These are phyloP conservation scores for Spinellus fusiger DNA, from an alignment of 192 early-diverging fungal species.

Conservation along the genomic window DNA sequence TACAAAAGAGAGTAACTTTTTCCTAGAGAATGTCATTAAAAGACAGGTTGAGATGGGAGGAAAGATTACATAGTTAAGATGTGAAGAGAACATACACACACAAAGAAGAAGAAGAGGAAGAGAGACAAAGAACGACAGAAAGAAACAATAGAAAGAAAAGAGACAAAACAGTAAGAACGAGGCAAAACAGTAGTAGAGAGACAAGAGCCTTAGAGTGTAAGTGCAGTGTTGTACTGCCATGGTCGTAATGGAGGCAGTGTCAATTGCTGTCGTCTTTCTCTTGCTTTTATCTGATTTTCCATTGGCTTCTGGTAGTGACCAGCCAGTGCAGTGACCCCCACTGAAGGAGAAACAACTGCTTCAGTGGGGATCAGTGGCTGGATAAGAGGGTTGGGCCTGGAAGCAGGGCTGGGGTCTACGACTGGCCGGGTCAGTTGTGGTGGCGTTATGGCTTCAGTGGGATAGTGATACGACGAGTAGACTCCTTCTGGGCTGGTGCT, in stretches of 20 bases:
- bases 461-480: background rate
- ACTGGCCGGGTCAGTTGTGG: background rate
- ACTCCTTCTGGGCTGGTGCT: background rate
- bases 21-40: no score
- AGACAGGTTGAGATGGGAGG: no score
- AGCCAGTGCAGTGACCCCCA: background rate
- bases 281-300: background rate
- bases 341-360: background rate
- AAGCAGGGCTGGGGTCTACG: background rate
- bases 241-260: background rate
- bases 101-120: no score
- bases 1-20: no score
- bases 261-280: background rate
- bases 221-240: no score
- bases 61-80: no score
- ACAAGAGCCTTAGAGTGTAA: no score
- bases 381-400: background rate
- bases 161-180: no score
- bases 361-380: background rate
- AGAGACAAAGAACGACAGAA: no score
- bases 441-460: background rate
- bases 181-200: no score
- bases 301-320: background rate
- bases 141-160: no score
- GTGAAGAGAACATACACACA: no score